Conservation (phyloP, 2,329 filamentous ascomycete genomes). For the Fusarium duplospermum region DNA sequence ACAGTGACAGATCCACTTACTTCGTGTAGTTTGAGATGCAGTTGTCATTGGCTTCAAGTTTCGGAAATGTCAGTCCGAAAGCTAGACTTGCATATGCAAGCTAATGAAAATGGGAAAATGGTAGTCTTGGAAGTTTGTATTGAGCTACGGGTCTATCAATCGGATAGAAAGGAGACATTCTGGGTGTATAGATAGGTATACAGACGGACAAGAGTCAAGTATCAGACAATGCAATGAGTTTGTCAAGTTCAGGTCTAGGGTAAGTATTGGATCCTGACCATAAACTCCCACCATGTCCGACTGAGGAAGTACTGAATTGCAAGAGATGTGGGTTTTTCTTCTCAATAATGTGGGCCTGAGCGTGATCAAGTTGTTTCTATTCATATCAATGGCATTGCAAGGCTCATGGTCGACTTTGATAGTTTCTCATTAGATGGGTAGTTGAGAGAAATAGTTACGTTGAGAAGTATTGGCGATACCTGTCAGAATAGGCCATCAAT, state of each 20-base stretch:
- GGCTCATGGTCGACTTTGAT: not conserved
- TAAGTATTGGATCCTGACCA: not conserved
- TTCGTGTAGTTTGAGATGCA: not conserved
- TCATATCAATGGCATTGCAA: not conserved
- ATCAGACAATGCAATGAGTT: not conserved
- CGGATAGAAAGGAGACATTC: not conserved
- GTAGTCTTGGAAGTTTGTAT: not conserved
- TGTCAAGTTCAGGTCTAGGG: not conserved
- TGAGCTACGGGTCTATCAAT: not conserved
- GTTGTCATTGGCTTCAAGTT: not conserved
- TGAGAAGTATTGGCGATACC: not conserved
- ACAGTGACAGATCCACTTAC: not conserved
- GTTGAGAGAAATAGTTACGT: not conserved
- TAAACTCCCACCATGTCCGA: not conserved
- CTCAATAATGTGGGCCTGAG: not conserved
- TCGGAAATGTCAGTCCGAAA: not conserved
- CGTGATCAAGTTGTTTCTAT: not conserved
- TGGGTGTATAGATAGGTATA: not conserved
- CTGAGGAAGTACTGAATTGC: not conserved
- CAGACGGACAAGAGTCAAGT: not conserved
- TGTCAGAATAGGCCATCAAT: not conserved
- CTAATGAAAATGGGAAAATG: conserved; percentile 52
- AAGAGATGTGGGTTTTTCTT: not conserved
- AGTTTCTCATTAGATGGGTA: not conserved
- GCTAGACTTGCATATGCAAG: not conserved